Base-by-base conservation (phyloP, 495 filamentous ascomycete genomes). In the Penicillium bovifimosum region DNA sequence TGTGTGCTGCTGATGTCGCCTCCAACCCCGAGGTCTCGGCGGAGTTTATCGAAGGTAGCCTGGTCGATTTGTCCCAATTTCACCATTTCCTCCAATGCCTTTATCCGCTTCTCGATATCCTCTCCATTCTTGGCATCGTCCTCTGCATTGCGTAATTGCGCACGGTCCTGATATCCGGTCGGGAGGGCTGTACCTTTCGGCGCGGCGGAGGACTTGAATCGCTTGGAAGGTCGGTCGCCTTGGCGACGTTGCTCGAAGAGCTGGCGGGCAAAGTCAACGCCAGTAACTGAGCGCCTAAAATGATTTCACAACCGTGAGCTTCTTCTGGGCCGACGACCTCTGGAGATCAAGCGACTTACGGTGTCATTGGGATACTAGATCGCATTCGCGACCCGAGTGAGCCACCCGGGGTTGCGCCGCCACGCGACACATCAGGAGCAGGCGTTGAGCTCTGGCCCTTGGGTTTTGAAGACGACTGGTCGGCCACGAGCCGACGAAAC, bases 301-400 rank as follows among this genome's bases (percentile, higher is more conserved):
- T 9, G 13, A 9, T 13, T n/a, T 3, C 20, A 26, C 40, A 6
- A 31, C 9, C 5, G 61, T 75, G 55, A 67, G 58, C 46, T n/a
- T 47, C 24, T 7, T 31, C 7, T 29, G 16, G 10, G 31, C 11
- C 27, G 17, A 6, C 28, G n/a, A 3, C 10, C 6, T 33, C 9
- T 32, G 18, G n/a, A 13, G 41, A 41, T 42, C 50, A 14, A 40
- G 9, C 33, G 26, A 67, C 74, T 41, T 81, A 87, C 84, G 88
- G 88, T 28, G 88, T 93, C 88, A 93, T 93, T 20, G 88, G 88
- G 47, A 91, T 90, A 60, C 79, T 90, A 17, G 86, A 82, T 38
- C 80, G 82, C 72, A 85, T 79, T 46, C 82, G 79, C 49, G 76
- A 80, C 41, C 76, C 76, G 33, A 80, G 61, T n/a, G 61, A 40